These are phyloP conservation scores for Penicillium olsonii DNA, from an alignment of 2,329 filamentous ascomycete species.

Conservation along the genomic window DNA sequence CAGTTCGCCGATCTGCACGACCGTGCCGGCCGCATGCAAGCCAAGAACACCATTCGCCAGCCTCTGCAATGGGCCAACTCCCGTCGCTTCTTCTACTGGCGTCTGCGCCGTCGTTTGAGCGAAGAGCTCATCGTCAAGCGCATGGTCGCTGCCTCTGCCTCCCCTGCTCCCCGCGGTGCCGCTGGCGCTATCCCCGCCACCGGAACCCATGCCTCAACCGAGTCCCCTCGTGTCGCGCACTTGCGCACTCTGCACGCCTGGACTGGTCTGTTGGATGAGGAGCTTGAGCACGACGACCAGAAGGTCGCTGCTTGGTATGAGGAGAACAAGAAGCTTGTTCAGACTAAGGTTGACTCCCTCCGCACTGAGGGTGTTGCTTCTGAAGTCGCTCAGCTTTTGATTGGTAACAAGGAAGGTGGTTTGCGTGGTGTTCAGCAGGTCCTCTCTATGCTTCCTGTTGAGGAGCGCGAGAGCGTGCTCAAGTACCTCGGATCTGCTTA, in stretches of 20 bases:
- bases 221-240: constrained; percentile 63
- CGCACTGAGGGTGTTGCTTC: constrained; percentile 72
- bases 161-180: constrained; percentile 37
- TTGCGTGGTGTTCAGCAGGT: constrained; percentile 86
- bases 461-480: constrained; percentile 82
- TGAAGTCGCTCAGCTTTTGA: constrained; percentile 69
- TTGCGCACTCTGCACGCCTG: constrained; percentile 78
- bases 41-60: constrained; percentile 90
- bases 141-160: constrained; percentile 59
- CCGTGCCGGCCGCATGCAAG: constrained; percentile 94
- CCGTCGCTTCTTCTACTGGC: constrained; percentile 99
- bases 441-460: constrained; percentile 80
- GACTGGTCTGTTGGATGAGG: constrained; percentile 66
- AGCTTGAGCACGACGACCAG: constrained; percentile 77
- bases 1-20: constrained; percentile 98
- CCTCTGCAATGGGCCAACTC: constrained; percentile 83
- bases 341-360: constrained; percentile 80
- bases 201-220: constrained; percentile 36
- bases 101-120: constrained; percentile 90
- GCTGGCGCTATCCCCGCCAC: constrained; percentile 46
- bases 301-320: constrained; percentile 95
- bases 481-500: constrained; percentile 49
- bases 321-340: constrained; percentile 81
- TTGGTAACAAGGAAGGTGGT: constrained; percentile 66
- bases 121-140: constrained; percentile 97